These are phyloP conservation scores for Karstenula rhodostoma DNA, from an alignment of 2,329 filamentous ascomycete species.

Conservation along the genomic window DNA sequence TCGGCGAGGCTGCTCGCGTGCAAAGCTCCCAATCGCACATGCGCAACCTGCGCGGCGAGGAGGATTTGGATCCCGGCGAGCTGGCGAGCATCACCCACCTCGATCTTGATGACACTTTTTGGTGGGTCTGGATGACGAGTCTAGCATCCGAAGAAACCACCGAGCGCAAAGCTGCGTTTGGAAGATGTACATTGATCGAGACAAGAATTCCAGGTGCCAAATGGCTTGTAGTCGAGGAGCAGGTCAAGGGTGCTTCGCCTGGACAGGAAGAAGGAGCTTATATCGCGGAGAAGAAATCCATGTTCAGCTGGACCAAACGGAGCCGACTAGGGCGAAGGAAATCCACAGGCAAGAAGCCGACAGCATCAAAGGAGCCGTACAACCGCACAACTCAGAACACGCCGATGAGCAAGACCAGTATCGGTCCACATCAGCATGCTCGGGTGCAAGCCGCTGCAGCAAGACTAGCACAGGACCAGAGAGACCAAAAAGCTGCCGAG, in stretches of 20 bases:
- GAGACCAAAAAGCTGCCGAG: constrained; percentile 63
- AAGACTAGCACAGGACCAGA: constrained; percentile 76
- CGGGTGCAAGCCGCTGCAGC: constrained; percentile 91
- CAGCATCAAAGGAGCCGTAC: constrained; percentile 60
- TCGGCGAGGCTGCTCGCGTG: constrained; percentile 72
- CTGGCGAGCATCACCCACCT: constrained; percentile 88
- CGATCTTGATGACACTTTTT: constrained; percentile 93
- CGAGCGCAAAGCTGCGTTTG: constrained; percentile 89
- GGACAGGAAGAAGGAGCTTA: constrained; percentile 86
- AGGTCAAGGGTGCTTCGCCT: constrained; percentile 89
- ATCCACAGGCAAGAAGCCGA: constrained; percentile 53
- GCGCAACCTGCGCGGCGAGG: constrained; percentile 70
- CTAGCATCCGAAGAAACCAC: constrained; percentile 88
- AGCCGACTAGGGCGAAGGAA: constrained; percentile 69
- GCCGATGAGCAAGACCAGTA: constrained; percentile 77
- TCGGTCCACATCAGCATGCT: constrained; percentile 90
- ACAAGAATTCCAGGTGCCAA: constrained; percentile 81
- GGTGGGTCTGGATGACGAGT: constrained; percentile 99
- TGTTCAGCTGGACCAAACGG: constrained; percentile 83
- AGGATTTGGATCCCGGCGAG: constrained; percentile 86
- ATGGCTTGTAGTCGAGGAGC: constrained; percentile 96
- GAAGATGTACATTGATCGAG: constrained; percentile 90
- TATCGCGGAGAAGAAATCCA: constrained; percentile 93
- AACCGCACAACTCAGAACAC: constrained; percentile 59
- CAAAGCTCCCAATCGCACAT: constrained; percentile 85